These are phyloP conservation scores for Sphagnum fallax DNA, from an alignment of 228 moss, liverwort and hornwort species.

Conservation along the genomic window DNA sequence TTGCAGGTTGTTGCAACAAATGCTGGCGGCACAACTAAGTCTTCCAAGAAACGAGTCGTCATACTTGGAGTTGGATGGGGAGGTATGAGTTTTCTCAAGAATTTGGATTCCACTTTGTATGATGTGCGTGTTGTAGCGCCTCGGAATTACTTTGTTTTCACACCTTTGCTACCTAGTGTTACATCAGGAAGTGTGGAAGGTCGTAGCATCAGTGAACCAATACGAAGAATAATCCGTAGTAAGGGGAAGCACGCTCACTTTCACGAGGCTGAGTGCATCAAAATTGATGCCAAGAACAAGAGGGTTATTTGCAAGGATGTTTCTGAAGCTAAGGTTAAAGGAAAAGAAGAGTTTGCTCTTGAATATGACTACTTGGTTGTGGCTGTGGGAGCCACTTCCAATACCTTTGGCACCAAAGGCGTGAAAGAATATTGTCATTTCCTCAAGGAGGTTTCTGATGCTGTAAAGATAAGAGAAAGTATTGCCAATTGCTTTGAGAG, in stretches of 20 bases:
- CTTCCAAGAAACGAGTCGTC: conserved; percentile 34
- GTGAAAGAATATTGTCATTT: conserved; percentile 78
- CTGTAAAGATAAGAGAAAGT: conserved; percentile 75
- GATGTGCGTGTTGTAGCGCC: conserved; percentile 58
- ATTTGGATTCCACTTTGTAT: conserved; percentile 33
- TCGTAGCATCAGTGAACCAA: conserved; percentile 57
- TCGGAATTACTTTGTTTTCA: conserved; percentile 67
- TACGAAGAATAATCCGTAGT: conserved; percentile 40
- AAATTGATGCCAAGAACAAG: conserved; percentile 74
- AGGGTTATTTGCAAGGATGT: conserved; percentile 53
- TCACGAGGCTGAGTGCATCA: conserved; percentile 72
- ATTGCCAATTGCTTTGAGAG: conserved; percentile 95
- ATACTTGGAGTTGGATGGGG: conserved; percentile 65
- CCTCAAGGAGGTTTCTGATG: conserved; percentile 92
- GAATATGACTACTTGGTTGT: conserved; percentile 84
- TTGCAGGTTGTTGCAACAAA: too few relatives aligned
- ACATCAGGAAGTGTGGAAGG: conserved; percentile 62
- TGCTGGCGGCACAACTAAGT: not conserved
- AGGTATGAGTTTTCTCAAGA: conserved; percentile 61
- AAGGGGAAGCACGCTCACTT: conserved; percentile 34
- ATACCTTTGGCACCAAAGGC: conserved; percentile 84
- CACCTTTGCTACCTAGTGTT: conserved; percentile 58
- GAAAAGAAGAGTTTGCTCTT: conserved; percentile 60
- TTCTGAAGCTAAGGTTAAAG: conserved; percentile 32
- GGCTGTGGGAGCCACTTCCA: conserved; percentile 77